These are phyloP conservation scores for Gigaspora rosea DNA, from an alignment of 192 early-diverging fungal species.

Conservation along the genomic window DNA sequence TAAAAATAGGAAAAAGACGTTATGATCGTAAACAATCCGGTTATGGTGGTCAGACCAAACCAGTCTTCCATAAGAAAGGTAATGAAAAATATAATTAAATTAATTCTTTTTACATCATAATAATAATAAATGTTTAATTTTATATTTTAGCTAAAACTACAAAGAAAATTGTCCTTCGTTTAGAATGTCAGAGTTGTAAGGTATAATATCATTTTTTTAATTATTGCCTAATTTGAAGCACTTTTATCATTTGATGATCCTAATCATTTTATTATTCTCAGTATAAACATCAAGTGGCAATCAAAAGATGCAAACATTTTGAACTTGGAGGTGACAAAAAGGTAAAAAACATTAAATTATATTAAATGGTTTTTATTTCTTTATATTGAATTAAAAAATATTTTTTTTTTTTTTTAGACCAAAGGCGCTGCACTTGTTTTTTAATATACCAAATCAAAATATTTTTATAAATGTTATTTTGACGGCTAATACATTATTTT, in stretches of 20 bases:
- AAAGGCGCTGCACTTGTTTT: constrained; percentile 31
- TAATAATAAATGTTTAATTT: background rate
- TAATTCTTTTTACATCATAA: background rate
- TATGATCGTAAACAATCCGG: constrained; percentile 99
- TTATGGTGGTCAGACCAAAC: constrained; percentile 99
- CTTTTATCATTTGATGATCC: background rate
- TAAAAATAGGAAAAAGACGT: constrained; percentile 74
- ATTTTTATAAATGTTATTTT: too few species aligned
- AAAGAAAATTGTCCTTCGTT: constrained; percentile 99
- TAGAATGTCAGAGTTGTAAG: constrained; percentile 98
- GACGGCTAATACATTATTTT: too few species aligned
- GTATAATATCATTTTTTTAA: background rate
- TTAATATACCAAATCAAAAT: constrained; percentile 1
- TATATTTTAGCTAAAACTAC: constrained; percentile 87
- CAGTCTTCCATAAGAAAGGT: constrained; percentile 99
- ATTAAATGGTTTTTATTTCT: background rate
- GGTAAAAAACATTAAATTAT: constrained; percentile 56
- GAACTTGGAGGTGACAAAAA: constrained; percentile 99
- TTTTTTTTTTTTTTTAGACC: constrained; percentile 14
- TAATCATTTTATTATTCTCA: background rate
- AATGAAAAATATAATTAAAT: too few species aligned
- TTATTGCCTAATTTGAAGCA: background rate
- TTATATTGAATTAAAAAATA: background rate
- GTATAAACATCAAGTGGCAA: constrained; percentile 95
- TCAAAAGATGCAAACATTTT: constrained; percentile 99